Base-by-base conservation (phyloP, 2,329 filamentous ascomycete species). In the Stagonosporopsis vannaccii region DNA sequence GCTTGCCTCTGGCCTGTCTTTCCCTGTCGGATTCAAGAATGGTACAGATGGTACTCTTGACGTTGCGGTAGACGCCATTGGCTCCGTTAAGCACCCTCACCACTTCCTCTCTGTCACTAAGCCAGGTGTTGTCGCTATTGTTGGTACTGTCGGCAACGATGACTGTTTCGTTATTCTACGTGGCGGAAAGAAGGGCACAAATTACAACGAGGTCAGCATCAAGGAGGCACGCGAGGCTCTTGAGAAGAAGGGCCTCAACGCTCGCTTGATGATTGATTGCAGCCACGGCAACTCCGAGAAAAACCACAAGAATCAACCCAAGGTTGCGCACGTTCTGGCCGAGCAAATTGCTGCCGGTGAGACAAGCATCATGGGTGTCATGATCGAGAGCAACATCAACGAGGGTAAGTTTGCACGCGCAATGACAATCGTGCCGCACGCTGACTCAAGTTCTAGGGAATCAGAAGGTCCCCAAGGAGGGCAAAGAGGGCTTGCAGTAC, bases 21-120 rank as follows among this genome's bases (percentile, higher is more conserved):
- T 97, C 89, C 95, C 95, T 2, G 92, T 99, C 11, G 95, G 95
- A 47, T 99, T 99, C 90, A 99, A 99, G 86, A 99, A 99, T 78
- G 95, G 95, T 63, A 99, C 95, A 28, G 95, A 99, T 75, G 95
- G 95, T 47, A 90, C 89, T 8, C 81, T 98, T 43, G 86, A 88
- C 53, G 93, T 98, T 4, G 93, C 95, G 12, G 91, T 98, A 67
- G 95, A 99, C 75, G 95, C 95, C 46, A 97, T 98, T 75, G 92
- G 93, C 60, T 91, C 95, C 15, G 94, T 96, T 46, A 88, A 86
- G 75, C 91, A 96, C 74, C 91, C 92, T 15, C 95, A 99, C 74
- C 92, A 97, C 82, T 98, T 99, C 84, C 84, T 99, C 67, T 96
- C 92, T 6, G 94, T 98, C 64, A 98, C 95, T 20, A 98, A 98